Base-by-base conservation (phyloP, 768 basidiomycete species). In the Pisolithus tinctorius region DNA sequence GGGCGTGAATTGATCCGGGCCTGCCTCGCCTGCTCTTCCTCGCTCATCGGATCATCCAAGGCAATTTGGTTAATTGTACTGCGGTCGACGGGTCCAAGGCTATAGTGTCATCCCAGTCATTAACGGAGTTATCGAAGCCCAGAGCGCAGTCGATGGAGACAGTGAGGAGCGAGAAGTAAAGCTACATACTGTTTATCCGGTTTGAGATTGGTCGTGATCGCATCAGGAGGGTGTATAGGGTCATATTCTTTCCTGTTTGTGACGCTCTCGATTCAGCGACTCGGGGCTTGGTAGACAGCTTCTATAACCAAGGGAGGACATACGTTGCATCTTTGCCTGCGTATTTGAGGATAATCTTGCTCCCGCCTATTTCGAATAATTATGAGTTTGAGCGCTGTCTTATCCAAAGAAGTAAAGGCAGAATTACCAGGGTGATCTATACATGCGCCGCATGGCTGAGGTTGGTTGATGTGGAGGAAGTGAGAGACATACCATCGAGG, bases 311-410 rank as follows among this genome's bases (percentile, higher is more conserved):
- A 25, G 29, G 45, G 14, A n/a, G 46, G 36, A 65, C 86, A 37
- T 66, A 88, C 83, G 86, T 95, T 30, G 90, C 90, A 63, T 93
- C 93, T 63, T 84, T 87, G 25, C 93, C 93, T 2, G 88, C 91
- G 58, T 93, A 90, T 64, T 89, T 89, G 49, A 94, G 64, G 45
- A 94, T 86, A 58, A 93, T 89, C 62, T 80, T 85, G 62, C 82
- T 83, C 7, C 92, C 93, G 31, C 92, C 89, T 78, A 58, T 45
- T 4, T 34, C 3, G 34, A 5, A 34, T 47, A 11, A 49, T 47
- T 57, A 61, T 48, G 4, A 38, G 6, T 9, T 38, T 47, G 47
- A 50, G 34, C 61, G 41, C 34, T 45, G 44, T 47, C 4, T 29
- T 16, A 29, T 3, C 6, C 34, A 14, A 0, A 6, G 13, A 10